These are phyloP conservation scores for Cylindrodendrum hubeiense DNA, from an alignment of 2,329 filamentous ascomycete species.

Conservation along the genomic window DNA sequence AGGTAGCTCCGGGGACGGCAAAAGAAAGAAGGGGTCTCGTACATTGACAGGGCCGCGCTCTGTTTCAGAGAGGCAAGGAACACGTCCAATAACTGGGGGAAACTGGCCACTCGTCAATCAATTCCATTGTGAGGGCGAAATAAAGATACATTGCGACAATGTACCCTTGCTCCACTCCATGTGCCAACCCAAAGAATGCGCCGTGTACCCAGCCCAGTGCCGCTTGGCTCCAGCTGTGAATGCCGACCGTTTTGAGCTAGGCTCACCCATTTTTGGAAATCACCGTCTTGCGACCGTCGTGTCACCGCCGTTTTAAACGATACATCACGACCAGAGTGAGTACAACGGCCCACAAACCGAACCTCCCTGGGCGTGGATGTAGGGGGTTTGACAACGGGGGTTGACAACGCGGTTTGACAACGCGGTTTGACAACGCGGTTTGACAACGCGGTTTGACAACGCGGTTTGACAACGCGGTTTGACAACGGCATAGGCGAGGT, in stretches of 20 bases:
- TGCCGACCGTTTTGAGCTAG: not conserved
- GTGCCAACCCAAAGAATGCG: not conserved
- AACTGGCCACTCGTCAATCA: slow-evolving; percentile 5
- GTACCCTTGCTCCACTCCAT: not conserved
- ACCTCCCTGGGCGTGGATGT: too few species aligned
- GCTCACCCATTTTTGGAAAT: not conserved
- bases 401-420: too few species aligned
- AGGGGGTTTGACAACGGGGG: not conserved
- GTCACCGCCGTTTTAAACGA: not conserved
- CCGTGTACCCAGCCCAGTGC: not conserved
- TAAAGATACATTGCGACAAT: not conserved
- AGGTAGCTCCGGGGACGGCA: not conserved
- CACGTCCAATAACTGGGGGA: slow-evolving; percentile 9
- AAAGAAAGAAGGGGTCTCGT: not conserved
- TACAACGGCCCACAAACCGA: too few species aligned
- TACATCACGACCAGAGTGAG: too few species aligned
- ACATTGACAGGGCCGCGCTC: slow-evolving; percentile 21
- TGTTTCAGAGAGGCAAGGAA: slow-evolving; percentile 26
- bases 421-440: too few species aligned
- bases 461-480: too few species aligned
- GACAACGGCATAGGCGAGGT: too few species aligned
- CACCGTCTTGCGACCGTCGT: not conserved
- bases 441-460: too few species aligned
- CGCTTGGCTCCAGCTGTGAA: not conserved
- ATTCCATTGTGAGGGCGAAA: not conserved